These are phyloP conservation scores for Lepiota venenata DNA, from an alignment of 768 basidiomycete species.

Conservation along the genomic window DNA sequence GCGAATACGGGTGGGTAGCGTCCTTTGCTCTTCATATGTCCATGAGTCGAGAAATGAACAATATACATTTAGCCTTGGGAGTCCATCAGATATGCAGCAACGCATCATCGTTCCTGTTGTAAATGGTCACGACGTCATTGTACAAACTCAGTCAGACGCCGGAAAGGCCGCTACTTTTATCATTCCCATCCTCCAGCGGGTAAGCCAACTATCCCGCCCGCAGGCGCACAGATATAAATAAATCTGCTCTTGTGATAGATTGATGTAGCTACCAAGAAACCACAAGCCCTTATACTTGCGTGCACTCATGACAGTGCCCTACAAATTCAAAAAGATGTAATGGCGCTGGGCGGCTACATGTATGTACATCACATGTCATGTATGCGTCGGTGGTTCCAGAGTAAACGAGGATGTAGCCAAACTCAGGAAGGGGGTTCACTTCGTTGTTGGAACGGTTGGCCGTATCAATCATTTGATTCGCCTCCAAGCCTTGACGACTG, in stretches of 20 bases:
- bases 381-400: slow-evolving; percentile 96
- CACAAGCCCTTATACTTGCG: slow-evolving; percentile 97
- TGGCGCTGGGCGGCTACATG: slow-evolving; percentile 93
- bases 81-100: slow-evolving; percentile 98
- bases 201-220: slow-evolving; percentile 17
- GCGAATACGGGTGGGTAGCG: slow-evolving; percentile 83
- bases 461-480: slow-evolving; percentile 98
- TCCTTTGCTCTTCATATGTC: not conserved
- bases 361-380: slow-evolving; percentile 96
- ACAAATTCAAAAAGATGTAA: slow-evolving; percentile 95
- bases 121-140: slow-evolving; percentile 98
- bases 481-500: slow-evolving; percentile 82
- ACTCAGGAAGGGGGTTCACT: slow-evolving; percentile 87
- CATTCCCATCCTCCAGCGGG: slow-evolving; percentile 90
- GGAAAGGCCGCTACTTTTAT: slow-evolving; percentile 99
- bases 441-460: slow-evolving; percentile 94
- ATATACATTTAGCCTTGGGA: slow-evolving; percentile 74
- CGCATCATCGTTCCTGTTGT: slow-evolving; percentile 98
- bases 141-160: slow-evolving; percentile 98
- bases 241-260: slow-evolving; percentile 39
- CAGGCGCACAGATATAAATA: not conserved
- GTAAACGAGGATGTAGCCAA: slow-evolving; percentile 97
- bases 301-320: slow-evolving; percentile 97
- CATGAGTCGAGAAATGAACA: not conserved
- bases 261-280: slow-evolving; percentile 83